Evolutionary conservation across 1,284 basidiomycete genomes (phyloP).

Genomic region (Baeospora myosura): DNA sequence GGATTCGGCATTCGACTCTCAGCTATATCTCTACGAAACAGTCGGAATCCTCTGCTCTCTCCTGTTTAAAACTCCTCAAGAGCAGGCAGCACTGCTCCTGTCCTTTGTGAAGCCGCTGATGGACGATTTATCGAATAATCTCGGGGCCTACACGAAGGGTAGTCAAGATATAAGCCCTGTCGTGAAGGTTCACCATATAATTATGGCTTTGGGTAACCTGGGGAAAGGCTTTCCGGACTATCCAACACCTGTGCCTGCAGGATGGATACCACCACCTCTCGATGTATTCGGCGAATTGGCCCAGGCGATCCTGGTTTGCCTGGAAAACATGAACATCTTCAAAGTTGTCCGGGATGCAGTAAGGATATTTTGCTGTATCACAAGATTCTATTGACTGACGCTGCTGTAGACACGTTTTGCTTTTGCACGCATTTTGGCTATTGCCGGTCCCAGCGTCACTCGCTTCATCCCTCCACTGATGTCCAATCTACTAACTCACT

Average conservation of each 20-base stretch:
- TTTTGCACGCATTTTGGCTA: conserved; percentile 89
- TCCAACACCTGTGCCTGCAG: conserved; percentile 58
- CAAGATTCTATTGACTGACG: conserved; percentile 10
- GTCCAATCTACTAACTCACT: conserved; percentile 82
- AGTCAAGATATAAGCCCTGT: conserved; percentile 65
- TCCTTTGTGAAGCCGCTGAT: conserved; percentile 80
- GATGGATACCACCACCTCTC: conserved; percentile 68
- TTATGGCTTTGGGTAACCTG: conserved; percentile 92
- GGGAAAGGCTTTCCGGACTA: conserved; percentile 96
- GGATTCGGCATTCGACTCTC: conserved; percentile 77
- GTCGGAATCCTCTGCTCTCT: conserved; percentile 81
- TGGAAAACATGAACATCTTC: conserved; percentile 85
- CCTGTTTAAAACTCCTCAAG: conserved; percentile 60
- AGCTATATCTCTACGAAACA: conserved; percentile 94
- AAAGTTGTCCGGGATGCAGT: conserved; percentile 91
- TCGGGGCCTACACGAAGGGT: conserved; percentile 53
- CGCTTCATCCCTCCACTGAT: conserved; percentile 83
- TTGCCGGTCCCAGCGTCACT: conserved; percentile 79
- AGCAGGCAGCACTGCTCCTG: conserved; percentile 67
- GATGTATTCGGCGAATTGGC: conserved; percentile 84
- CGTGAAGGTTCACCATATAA: conserved; percentile 89
- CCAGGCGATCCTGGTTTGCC: conserved; percentile 81
- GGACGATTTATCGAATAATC: conserved; percentile 65
- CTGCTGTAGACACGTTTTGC: conserved; percentile 78
- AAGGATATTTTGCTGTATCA: conserved; percentile 26